A percentile compares a stretch with the other conserved stretches of the same genome.
Conservation (phyloP, 176 grass and related monocot genomes). For the Eleusine indica region DNA sequence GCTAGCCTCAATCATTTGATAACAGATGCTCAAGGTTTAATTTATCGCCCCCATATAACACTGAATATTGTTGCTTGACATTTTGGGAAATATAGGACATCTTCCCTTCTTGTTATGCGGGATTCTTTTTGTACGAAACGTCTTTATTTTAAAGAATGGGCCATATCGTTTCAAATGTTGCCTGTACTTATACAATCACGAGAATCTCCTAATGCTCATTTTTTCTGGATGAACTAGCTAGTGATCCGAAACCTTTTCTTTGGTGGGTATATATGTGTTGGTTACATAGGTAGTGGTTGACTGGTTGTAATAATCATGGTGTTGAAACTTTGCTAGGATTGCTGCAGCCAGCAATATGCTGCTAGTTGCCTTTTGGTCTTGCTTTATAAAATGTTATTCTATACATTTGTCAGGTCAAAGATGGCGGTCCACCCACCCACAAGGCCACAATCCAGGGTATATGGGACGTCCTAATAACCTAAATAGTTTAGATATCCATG, state of each 20-base stretch:
- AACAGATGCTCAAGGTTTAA: slow-evolving; percentile 34
- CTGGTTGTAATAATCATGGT: slow-evolving; percentile 12
- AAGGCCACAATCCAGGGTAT: slow-evolving; percentile 25
- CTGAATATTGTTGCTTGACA: slow-evolving; percentile 35
- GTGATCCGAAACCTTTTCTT: slow-evolving; percentile 8
- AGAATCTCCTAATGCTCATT: neutral
- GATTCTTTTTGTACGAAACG: slow-evolving; percentile 8
- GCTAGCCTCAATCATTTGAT: slow-evolving; percentile 59
- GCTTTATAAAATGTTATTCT: slow-evolving; percentile 18
- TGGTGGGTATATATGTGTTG: neutral
- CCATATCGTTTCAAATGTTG: slow-evolving; percentile 7
- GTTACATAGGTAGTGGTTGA: slow-evolving; percentile 41
- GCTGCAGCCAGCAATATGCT: slow-evolving; percentile 6
- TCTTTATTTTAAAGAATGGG: slow-evolving; percentile 1
- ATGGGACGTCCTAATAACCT: slow-evolving; percentile 11
- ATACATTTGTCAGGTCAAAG: slow-evolving; percentile 38
- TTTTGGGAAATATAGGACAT: slow-evolving; percentile 21
- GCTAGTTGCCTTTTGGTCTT: neutral
- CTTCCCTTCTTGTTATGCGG: neutral
- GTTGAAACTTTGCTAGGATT: slow-evolving; percentile 34
- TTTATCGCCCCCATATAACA: neutral
- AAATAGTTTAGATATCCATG: slow-evolving; percentile 3
- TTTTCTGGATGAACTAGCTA: neutral
- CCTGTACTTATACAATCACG: neutral
- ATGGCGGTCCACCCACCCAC: slow-evolving; percentile 42